Evolutionary conservation across 768 basidiomycete genomes (phyloP), one percentile per base, ranked within the genome.

Genomic region (Tephrocybe sp.): DNA sequence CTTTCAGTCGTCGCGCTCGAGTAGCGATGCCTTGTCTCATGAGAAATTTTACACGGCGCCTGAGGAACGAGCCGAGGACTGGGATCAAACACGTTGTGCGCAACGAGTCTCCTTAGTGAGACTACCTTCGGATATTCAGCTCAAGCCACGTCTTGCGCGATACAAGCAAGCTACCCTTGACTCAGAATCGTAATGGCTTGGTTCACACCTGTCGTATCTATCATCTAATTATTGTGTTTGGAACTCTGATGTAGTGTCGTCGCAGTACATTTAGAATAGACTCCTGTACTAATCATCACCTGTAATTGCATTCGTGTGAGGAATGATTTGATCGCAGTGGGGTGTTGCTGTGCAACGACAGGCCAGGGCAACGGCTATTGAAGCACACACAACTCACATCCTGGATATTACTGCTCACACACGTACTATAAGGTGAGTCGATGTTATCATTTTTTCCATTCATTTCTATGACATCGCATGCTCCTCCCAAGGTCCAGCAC

Each of bases 61-160:
- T 15, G 82, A 84, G 59, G 88, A 91, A 63, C 76, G 85, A 64
- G 90, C 91, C n/a, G 91, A 92, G 63, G 85, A 86, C 44, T 94
- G 91, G 91, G 74, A 89, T 66, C 83, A 83, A 64, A 94, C 91
- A 1, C 83, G 85, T 41, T 86, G 84, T 29, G 90, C 88, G 12
- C 87, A 90, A 57, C 84, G 91, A 8, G 91, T 93, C 8, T 93
- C 90, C 9, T 71, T 93, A 36, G 86, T 91, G 37, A 77, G 79
- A 50, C 64, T 91, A 21, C 89, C 90, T 19, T 80, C 86, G 9
- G 64, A 69, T 54, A 65, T 79, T 46, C 60, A 65, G 33, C 55
- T 74, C 27, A 66, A 69, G 33, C 59, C 57, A 18, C 64, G 68
- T 45, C 60, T 63, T 54, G 55, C 60, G 56, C 58, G 38, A 57